A percentile compares a stretch with the other conserved stretches of the same genome.
Conservation (phyloP, 176 grass and related monocot genomes). For the Triticum urartu region DNA sequence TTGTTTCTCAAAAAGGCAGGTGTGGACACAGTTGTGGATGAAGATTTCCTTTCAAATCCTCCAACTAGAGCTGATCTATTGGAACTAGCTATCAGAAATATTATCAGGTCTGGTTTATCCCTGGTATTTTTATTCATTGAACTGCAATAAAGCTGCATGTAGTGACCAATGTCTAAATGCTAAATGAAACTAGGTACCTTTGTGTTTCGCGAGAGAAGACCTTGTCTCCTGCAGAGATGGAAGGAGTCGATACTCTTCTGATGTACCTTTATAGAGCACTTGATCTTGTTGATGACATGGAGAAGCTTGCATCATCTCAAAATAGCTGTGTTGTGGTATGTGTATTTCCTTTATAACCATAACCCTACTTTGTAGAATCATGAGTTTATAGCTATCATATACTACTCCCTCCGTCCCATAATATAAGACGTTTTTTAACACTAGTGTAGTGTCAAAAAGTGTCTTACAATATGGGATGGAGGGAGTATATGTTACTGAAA, state of each 20-base stretch:
- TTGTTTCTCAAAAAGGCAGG: slow-evolving; percentile 90
- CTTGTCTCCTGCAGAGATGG: slow-evolving; percentile 65
- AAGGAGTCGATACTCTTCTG: slow-evolving; percentile 97
- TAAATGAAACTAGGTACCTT: slow-evolving; percentile 68
- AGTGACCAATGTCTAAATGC: background rate
- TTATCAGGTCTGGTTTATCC: slow-evolving; percentile 71
- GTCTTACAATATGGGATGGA: too few species aligned
- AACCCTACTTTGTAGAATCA: slow-evolving; percentile 9
- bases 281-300: slow-evolving; percentile 95
- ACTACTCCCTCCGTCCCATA: too few species aligned
- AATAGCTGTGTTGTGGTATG: slow-evolving; percentile 91
- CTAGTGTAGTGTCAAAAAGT: too few species aligned
- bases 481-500: background rate
- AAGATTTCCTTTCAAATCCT: slow-evolving; percentile 87
- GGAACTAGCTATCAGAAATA: slow-evolving; percentile 86
- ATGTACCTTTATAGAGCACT: slow-evolving; percentile 99
- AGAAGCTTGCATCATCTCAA: slow-evolving; percentile 89
- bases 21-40: slow-evolving; percentile 83
- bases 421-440: too few species aligned
- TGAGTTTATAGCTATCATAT: slow-evolving; percentile 10
- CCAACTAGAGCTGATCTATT: slow-evolving; percentile 73
- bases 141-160: slow-evolving; percentile 26
- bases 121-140: slow-evolving; percentile 30
- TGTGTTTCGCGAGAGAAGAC: slow-evolving; percentile 56
- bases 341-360: slow-evolving; percentile 16